Base-by-base conservation (phyloP, 345 rosid genomes). In the Populus euphratica region DNA sequence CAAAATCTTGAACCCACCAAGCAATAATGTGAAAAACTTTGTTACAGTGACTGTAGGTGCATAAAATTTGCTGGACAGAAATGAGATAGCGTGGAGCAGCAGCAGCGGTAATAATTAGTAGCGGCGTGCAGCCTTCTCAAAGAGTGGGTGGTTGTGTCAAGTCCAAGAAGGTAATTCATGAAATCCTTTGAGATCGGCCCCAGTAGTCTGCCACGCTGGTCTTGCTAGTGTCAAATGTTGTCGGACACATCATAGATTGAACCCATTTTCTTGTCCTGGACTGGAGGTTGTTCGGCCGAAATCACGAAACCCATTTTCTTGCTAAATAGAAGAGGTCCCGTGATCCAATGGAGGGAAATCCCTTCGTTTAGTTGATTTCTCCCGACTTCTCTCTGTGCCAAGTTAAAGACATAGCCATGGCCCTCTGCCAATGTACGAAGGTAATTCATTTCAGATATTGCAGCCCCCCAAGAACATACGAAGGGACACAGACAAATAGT, bases 371-470 rank as follows among this genome's bases (percentile, higher is more conserved):
- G 33, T 17, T 43, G 6, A 41, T 11, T 35, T 39, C 6, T 61
- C 36, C 21, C 39, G 61, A 68, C 69, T 31, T 25, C 2, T 14
- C 49, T 27, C 70, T 84, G 2, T 84, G 87, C 92, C 92, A 89
- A 87, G 81, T 86, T 89, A 77, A 87, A 87, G 38, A 89, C 69
- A 77, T 85, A 82, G 10, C 81, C 87, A 68, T 86, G 89, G 33
- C 33, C 3, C 3, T 38, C 84, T 44, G 52, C 86, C 92, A 88
- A 88, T 35, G 84, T 77, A 50, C 79, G 84, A 0, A 82, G 86
- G 59, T 88, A 77, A 79, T 88, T 89, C 91, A 89, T 89, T 54
- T 88, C 89, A 75, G 86, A 87, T 61, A 88, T 86, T 47, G 87
- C 90, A 54, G 85, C 91, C 61, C 82, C 90, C 83, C 82, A 69